Percentiles rank a stretch among this genome's conserved stretches.
Conservation (phyloP, 495 filamentous ascomycete genomes). For the Alectoria sarmentosa region DNA sequence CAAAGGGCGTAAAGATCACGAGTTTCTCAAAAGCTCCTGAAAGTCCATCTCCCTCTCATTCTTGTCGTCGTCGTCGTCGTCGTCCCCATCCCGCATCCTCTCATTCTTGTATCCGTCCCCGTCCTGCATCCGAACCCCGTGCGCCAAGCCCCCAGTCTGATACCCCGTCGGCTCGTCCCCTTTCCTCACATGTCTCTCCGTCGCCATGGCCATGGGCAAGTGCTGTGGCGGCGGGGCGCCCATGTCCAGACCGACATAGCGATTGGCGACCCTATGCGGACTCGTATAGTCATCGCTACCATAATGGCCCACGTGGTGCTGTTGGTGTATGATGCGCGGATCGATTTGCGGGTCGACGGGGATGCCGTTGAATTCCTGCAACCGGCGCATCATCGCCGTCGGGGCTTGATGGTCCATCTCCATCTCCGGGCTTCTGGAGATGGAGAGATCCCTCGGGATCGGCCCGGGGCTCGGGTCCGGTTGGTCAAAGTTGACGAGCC, state of each 20-base stretch:
- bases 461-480: neutral
- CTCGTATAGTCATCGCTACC: neutral
- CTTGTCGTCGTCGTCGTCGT: neutral
- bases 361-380: conserved; percentile 21
- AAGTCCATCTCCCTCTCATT: neutral
- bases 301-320: conserved; percentile 1
- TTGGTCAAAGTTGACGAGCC: conserved; percentile 24
- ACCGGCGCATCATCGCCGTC: conserved; percentile 18
- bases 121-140: neutral
- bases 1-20: too few relatives aligned
- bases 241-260: conserved; percentile 12
- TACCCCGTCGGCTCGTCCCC: conserved; percentile 25
- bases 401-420: conserved; percentile 10
- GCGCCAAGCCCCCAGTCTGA: conserved; percentile 1
- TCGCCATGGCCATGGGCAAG: conserved; percentile 21
- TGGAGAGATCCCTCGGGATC: neutral
- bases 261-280: conserved; percentile 7
- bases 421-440: conserved; percentile 4
- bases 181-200: conserved; percentile 23
- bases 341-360: conserved; percentile 26
- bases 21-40: neutral
- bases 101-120: neutral
- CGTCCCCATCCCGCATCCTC: neutral
- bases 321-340: conserved; percentile 4
- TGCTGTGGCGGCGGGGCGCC: conserved; percentile 11